Conservation (phyloP, 257 asterid species). For the Petrea volubilis region DNA sequence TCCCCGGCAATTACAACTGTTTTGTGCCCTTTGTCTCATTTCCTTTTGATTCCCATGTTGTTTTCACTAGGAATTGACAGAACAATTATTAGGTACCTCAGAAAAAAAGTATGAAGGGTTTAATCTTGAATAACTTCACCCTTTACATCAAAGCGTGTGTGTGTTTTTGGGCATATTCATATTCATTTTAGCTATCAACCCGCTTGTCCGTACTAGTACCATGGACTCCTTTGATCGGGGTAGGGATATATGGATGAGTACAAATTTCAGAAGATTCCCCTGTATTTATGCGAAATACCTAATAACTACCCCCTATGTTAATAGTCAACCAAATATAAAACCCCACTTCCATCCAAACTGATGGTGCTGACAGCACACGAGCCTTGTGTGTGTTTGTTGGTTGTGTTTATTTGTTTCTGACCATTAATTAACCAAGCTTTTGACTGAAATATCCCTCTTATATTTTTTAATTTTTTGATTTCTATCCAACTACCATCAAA, state of each 20-base stretch:
- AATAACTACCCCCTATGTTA: no score
- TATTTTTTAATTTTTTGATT: no score
- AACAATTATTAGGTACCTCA: constrained; percentile 23
- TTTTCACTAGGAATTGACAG: constrained; percentile 10
- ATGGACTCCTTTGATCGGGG: constrained; percentile 20
- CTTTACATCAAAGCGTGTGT: background rate
- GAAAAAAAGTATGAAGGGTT: constrained; percentile 21
- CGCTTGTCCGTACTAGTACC: constrained; percentile 31
- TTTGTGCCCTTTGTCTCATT: constrained; percentile 30
- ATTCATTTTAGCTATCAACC: background rate
- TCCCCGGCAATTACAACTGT: constrained; percentile 21
- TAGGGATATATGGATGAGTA: background rate
- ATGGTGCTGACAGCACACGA: no score
- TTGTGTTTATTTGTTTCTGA: no score
- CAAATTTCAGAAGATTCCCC: no score
- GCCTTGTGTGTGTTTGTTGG: no score
- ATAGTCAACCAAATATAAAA: no score
- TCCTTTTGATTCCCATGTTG: constrained; percentile 17
- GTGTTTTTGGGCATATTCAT: constrained; percentile 16
- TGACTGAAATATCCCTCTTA: no score
- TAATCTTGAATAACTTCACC: background rate
- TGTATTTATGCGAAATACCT: no score
- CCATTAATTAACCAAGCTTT: no score
- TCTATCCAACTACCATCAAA: no score
- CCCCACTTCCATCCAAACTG: no score